Evolutionary conservation across 371 early-diverging fungal genomes (phyloP).

Genomic region (Basidiobolus heterosporus): DNA sequence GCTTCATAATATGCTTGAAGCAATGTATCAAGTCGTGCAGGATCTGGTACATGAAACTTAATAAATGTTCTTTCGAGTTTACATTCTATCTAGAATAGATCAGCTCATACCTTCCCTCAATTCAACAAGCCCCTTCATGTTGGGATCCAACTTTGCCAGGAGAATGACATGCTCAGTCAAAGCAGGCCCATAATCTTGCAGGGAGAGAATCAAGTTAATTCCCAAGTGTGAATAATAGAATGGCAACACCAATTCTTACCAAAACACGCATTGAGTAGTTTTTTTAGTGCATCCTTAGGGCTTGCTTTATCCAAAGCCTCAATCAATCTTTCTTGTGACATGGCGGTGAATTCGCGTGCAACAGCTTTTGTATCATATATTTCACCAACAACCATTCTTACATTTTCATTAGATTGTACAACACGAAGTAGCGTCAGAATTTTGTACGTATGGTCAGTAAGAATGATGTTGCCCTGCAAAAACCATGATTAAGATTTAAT

Average conservation of each 20-base stretch:
- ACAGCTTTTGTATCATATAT: constrained; percentile 35
- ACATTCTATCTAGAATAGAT: no score
- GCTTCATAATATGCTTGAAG: constrained; percentile 29
- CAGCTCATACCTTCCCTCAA: background rate
- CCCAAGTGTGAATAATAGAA: background rate
- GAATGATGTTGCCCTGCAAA: constrained; percentile 76
- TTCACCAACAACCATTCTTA: constrained; percentile 65
- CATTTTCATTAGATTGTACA: constrained; percentile 60
- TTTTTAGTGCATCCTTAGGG: constrained; percentile 59
- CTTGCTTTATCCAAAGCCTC: constrained; percentile 32
- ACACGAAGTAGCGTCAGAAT: constrained; percentile 74
- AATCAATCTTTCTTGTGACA: constrained; percentile 33
- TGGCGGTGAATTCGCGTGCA: constrained; percentile 38
- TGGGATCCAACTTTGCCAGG: constrained; percentile 48
- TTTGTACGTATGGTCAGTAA: constrained; percentile 75
- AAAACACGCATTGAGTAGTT: constrained; percentile 48
- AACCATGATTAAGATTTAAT: background rate
- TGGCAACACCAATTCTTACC: constrained; percentile 24
- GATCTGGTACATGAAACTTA: constrained; percentile 24
- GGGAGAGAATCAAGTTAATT: background rate
- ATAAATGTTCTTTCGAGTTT: no score
- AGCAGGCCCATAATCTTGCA: constrained; percentile 65
- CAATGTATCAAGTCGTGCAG: constrained; percentile 12
- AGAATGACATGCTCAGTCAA: constrained; percentile 73
- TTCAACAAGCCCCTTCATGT: constrained; percentile 23